Percentiles rank a stretch among this genome's conserved stretches.
Conservation (phyloP, 1,284 basidiomycete species). For the Pseudozyma flocculosa region DNA sequence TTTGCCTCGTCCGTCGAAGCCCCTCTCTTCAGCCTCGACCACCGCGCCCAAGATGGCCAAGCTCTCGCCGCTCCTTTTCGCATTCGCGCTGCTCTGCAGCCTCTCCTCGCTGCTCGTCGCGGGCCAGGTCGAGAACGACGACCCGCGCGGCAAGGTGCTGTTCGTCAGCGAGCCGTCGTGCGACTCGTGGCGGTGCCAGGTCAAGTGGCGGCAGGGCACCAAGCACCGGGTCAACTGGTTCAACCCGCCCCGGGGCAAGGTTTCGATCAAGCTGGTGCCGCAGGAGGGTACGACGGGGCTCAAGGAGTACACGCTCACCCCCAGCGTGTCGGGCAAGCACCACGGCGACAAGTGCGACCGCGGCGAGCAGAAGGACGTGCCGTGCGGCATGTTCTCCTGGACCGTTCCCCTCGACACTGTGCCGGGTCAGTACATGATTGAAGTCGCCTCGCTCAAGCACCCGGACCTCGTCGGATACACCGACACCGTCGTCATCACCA, state of each 20-base stretch:
- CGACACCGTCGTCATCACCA: constrained; percentile 32
- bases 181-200: constrained; percentile 18
- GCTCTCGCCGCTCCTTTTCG: too few species aligned
- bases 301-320: constrained; percentile 21
- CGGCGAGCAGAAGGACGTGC: constrained; percentile 14
- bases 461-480: constrained; percentile 27
- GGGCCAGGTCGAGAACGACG: constrained; percentile 22
- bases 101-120: not conserved
- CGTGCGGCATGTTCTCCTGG: constrained; percentile 26
- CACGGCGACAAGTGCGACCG: constrained; percentile 13
- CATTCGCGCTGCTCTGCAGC: too few species aligned
- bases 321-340: constrained; percentile 17
- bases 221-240: constrained; percentile 29
- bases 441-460: constrained; percentile 12
- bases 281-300: constrained; percentile 23
- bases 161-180: constrained; percentile 34
- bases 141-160: constrained; percentile 25
- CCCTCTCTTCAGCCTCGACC: too few species aligned
- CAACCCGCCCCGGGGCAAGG: constrained; percentile 20
- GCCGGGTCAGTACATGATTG: constrained; percentile 20
- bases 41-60: too few species aligned
- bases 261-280: constrained; percentile 24
- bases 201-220: constrained; percentile 15
- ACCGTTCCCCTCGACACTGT: constrained; percentile 10
- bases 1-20: too few species aligned